These are phyloP conservation scores for Trichosporon sp. DNA, from an alignment of 1,284 basidiomycete species.

Conservation along the genomic window DNA sequence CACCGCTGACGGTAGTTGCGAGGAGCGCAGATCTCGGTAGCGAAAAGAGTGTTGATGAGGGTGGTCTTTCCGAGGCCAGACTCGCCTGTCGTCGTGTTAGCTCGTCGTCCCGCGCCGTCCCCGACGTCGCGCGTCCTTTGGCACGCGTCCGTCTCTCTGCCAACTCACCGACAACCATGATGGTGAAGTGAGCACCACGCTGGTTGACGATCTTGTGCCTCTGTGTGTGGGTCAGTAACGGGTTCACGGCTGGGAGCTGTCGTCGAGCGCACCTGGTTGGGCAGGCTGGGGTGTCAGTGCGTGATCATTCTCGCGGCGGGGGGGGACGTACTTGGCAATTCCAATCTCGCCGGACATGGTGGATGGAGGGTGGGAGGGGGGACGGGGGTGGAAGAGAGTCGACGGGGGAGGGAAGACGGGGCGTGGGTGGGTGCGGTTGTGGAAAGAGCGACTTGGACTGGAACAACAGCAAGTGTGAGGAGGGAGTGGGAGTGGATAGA, in stretches of 20 bases:
- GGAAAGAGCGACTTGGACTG: constrained; percentile 3
- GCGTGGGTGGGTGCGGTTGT: neutral
- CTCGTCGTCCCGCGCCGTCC: neutral
- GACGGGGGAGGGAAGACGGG: neutral
- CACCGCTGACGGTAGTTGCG: constrained; percentile 80
- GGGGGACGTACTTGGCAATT: constrained; percentile 49
- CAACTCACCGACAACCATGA: constrained; percentile 94
- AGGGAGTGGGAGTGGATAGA: neutral
- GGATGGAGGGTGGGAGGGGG: constrained; percentile 13
- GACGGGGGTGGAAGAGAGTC: neutral
- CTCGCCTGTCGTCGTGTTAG: constrained; percentile 61
- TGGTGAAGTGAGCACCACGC: constrained; percentile 92
- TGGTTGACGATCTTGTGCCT: constrained; percentile 96
- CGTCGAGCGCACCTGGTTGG: constrained; percentile 79
- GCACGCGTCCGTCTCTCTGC: neutral
- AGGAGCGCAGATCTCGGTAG: constrained; percentile 85
- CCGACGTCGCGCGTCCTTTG: neutral
- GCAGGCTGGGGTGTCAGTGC: constrained; percentile 65
- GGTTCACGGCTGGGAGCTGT: constrained; percentile 1
- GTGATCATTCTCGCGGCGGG: neutral
- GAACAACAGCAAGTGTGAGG: neutral
- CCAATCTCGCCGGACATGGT: constrained; percentile 50
- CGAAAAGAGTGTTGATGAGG: constrained; percentile 98
- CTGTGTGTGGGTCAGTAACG: constrained; percentile 50
- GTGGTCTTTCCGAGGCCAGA: constrained; percentile 93